phyloP scores from a whole-genome alignment of 225 moss, liverwort and hornwort species.

The Thuidium tamariscinum region DNA sequence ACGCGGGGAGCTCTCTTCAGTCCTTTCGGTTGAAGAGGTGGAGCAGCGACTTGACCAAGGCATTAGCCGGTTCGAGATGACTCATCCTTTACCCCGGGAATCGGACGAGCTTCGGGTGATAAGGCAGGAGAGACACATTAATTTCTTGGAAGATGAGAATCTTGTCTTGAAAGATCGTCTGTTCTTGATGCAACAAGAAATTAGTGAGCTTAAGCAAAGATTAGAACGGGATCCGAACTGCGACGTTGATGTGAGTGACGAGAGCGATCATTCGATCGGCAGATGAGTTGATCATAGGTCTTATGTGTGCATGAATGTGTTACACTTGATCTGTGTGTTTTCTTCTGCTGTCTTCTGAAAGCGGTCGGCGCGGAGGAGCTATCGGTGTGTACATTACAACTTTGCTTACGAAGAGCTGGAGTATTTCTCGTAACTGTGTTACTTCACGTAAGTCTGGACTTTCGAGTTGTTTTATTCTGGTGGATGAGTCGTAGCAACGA shows the following conservation, averaged over 20 bases:
- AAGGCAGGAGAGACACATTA: slow-evolving; percentile 32
- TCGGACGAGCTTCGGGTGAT: neutral
- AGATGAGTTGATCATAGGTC: slow-evolving; percentile 6
- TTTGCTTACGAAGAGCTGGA: neutral
- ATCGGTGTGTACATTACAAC: neutral
- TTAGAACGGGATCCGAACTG: neutral
- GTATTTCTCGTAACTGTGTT: neutral
- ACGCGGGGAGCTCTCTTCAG: slow-evolving; percentile 17
- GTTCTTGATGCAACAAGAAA: slow-evolving; percentile 23
- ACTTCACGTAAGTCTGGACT: slow-evolving; percentile 17
- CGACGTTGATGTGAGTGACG: slow-evolving; percentile 18
- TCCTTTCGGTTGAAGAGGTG: slow-evolving; percentile 16
- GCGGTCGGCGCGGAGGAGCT: neutral
- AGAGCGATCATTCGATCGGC: neutral
- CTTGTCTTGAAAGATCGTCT: slow-evolving; percentile 27
- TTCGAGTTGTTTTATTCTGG: neutral
- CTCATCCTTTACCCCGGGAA: neutral
- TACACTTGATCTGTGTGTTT: slow-evolving; percentile 19
- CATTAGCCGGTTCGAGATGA: slow-evolving; percentile 42
- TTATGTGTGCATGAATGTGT: slow-evolving; percentile 4
- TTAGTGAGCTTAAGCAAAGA: slow-evolving; percentile 24
- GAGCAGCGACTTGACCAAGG: slow-evolving; percentile 53
- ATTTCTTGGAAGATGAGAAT: slow-evolving; percentile 43
- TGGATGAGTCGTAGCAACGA: neutral
- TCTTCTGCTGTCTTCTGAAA: slow-evolving; percentile 4